Conservation (phyloP, 768 basidiomycete species). For the Boletus subcaerulescens region DNA sequence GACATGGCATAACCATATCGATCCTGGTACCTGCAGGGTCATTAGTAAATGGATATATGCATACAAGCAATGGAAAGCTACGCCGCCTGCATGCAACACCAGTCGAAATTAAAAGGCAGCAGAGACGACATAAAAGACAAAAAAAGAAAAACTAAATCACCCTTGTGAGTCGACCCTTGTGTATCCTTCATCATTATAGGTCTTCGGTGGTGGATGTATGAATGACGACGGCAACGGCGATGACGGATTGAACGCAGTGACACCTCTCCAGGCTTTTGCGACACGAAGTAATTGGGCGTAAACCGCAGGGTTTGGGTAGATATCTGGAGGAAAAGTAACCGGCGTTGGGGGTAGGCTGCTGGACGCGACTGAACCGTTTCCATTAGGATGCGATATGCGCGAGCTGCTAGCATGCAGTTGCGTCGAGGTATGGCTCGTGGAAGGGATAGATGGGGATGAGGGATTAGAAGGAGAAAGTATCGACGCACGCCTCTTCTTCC, state of each 20-base stretch:
- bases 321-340: constrained; percentile 38
- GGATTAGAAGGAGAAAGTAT: constrained; percentile 29
- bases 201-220: constrained; percentile 19
- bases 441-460: constrained; percentile 16
- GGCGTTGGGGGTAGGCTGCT: constrained; percentile 19
- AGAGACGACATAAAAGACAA: not conserved
- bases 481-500: constrained; percentile 39
- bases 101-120: not conserved
- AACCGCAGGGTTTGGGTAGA: constrained; percentile 34
- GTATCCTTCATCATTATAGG: constrained; percentile 20
- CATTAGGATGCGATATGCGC: constrained; percentile 15
- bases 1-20: constrained; percentile 28
- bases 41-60: constrained; percentile 16
- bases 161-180: constrained; percentile 27
- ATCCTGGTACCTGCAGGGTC: constrained; percentile 25
- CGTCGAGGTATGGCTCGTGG: constrained; percentile 6
- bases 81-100: constrained; percentile 15
- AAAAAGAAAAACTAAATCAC: constrained; percentile 14
- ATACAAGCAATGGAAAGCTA: constrained; percentile 9
- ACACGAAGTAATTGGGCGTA: constrained; percentile 53
- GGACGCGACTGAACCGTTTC: not conserved
- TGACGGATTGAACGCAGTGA: constrained; percentile 49
- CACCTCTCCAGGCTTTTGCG: constrained; percentile 64
- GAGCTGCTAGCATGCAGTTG: constrained; percentile 19
- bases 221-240: constrained; percentile 16